Base-by-base conservation (phyloP, 805 yeast species). In the Brettanomyces bruxellensis region DNA sequence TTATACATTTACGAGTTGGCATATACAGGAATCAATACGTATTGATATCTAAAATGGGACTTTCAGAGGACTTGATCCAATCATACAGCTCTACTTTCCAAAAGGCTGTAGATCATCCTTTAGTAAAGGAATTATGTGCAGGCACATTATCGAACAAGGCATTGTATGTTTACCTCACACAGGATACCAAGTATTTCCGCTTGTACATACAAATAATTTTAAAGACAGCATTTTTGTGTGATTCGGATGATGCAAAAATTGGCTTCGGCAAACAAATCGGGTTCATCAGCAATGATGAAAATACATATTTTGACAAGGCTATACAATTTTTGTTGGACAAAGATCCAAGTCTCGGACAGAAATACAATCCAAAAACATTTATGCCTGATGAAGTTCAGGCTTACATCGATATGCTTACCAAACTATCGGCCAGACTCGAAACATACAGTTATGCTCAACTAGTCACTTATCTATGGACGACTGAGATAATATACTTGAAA, bases 241-340 rank as follows among this genome's bases (percentile, higher is more conserved):
- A n/a, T 36, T 25, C 18, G 30, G 38, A 32, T 11, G 38, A n/a
- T 24, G 23, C 25, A 12, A 34, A 22, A 25, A 32, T 41, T 9
- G 24, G 44, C 12, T 41, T 32, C n/a, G 44, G 44, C 23, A 41
- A 41, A 34, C 44, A 41, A n/a, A 34, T 41, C 34, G 44, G 44
- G 14, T 41, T 41, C 14, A 41, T 41, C 14, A 18, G 34, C 28
- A 34, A 32, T 25, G 44, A 41, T 34, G 44, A 41, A 38, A 41
- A 41, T 14, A 37, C 30, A 13, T 41, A 41, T 25, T 41, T 41
- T 30, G 44, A 41, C 22, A 34, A 22, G 38, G 32, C 44, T 14
- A n/a, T 41, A 14, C 18, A 34, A 23, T 11, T 41, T 5, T 28
- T 41, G 3, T 4, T 5, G 8, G 24, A 22, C 30, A 12, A 25